A percentile compares a stretch with the other conserved stretches of the same genome.
Conservation (phyloP, 2,329 filamentous ascomycete species). For the Aphanocladium album region DNA sequence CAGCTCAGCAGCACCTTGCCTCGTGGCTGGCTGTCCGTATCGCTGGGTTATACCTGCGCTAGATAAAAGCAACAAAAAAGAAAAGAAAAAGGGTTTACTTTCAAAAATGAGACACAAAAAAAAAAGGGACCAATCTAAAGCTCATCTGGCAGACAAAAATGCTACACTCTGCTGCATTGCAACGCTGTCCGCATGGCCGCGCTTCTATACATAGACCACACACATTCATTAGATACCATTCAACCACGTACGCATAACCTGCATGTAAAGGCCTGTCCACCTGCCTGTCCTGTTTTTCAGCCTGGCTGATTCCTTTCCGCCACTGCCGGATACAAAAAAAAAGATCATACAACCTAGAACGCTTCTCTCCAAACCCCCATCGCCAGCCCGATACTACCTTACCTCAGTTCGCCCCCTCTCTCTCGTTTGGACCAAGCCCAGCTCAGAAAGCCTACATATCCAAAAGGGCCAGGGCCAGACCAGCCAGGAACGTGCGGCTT, state of each 20-base stretch:
- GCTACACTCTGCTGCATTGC: background rate
- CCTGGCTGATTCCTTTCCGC: background rate
- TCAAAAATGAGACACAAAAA: background rate
- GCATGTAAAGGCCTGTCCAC: too few relatives aligned
- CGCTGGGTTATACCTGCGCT: background rate
- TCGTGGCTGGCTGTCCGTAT: background rate
- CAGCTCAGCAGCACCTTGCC: background rate
- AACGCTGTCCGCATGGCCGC: background rate
- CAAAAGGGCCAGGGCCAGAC: background rate
- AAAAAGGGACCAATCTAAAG: background rate
- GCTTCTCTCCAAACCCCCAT: background rate
- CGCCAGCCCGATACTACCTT: background rate
- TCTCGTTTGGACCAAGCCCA: too few relatives aligned
- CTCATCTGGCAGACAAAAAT: background rate
- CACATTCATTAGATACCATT: too few relatives aligned
- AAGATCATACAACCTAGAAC: background rate
- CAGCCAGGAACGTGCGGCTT: slow-evolving; percentile 1
- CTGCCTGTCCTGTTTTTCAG: background rate
- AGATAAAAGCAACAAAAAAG: background rate
- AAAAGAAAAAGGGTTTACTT: background rate
- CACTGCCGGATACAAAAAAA: background rate
- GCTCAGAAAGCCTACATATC: background rate
- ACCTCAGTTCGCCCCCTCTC: too few relatives aligned
- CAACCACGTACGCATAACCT: too few relatives aligned
- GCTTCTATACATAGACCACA: background rate